Base-by-base conservation (phyloP, 257 asterid species). In the Nicotiana otophora region DNA sequence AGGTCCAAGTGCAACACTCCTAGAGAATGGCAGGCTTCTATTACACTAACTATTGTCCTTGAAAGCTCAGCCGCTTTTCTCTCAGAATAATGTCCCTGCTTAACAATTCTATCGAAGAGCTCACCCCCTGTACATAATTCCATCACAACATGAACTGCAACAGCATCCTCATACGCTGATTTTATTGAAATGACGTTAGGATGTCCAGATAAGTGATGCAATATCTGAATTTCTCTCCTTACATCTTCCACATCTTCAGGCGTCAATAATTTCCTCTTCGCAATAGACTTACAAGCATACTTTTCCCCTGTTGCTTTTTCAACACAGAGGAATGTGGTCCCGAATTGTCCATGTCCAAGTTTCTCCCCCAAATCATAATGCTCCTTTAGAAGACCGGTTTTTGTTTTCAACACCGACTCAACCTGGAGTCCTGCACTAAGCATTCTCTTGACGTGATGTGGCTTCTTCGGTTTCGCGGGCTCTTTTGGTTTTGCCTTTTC, bases 161-260 rank as follows among this genome's bases (percentile, higher is more conserved):
- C 87, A 10, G 84, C 87, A 85, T 87, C 92, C 84, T 89, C 92
- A 14, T 87, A 89, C 15, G 92, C 90, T 30, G 86, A 90, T 58
- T 87, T 86, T 51, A 89, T 89, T 9, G 90, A 86, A 75, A 89
- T 87, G 54, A 89, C 86, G 76, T 89, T 89, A 10, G 88, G 90
- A 65, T 89, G 90, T 17, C 90, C 92, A 26, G 90, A 86, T 63
- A 89, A 30, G 82, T 89, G 92, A 83, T 89, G 92, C 92, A 89
- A 82, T 84, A 89, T 89, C 90, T 89, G 90, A 20, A 89, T 89
- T 31, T 89, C 92, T 86, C 90, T 89, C 86, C 92, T 84, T 39
- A 89, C 92, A 86, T 87, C 92, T 76, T 89, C 92, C 36, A 89
- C 92, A 78, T 89, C 92, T 61, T 89, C 92, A 85, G 86, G 84